Evolutionary conservation across 2,329 filamentous ascomycete species (phyloP), one percentile per base, ranked within the genome.

Genomic region (Colletotrichum phormii): DNA sequence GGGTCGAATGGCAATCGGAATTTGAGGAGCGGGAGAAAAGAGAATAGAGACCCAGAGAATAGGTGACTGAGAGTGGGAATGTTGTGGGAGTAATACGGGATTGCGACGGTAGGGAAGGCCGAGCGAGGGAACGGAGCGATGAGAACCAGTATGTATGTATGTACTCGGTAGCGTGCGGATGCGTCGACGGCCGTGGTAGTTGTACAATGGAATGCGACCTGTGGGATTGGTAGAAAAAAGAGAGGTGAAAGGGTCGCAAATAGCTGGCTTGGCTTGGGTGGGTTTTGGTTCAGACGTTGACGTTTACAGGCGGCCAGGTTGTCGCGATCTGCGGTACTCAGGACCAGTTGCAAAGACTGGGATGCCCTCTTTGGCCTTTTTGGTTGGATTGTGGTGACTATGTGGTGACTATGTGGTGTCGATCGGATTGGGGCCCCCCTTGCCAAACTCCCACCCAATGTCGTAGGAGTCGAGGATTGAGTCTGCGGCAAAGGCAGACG

Each of bases 1-100:
- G 70, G 70, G 53, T 61, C 33, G 66, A 55, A 70, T 37, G 70
- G 59, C 66, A 60, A 72, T 72, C 70, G 60, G 70, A 72, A 72
- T 72, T 70, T 70, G 65, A 64, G 33, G 55, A 70, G 60, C 58
- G 49, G 51, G 70, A 64, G 70, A 70, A 64, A 72, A 70, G 66
- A 72, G 70, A 64, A 59, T 29, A 72, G 65, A 70, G 60, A 61
- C 70, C 54, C 54, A 68, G 60, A 64, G 60, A 72, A 70, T 51
- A 64, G 70, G 70, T 64, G 66, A 72, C 46, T 64, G 29, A 8
- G 33, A 57, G 66, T 64, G 70, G 70, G 60, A 70, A 64, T 70
- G 70, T 42, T 31, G 66, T 72, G 70, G 70, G 33, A 70, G 66
- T 72, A 72, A 70, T 72, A 72, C 70, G 66, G 70, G 70, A 72